Conservation (phyloP, 441 rosid species). For the Pelargonium cotyledonis region DNA sequence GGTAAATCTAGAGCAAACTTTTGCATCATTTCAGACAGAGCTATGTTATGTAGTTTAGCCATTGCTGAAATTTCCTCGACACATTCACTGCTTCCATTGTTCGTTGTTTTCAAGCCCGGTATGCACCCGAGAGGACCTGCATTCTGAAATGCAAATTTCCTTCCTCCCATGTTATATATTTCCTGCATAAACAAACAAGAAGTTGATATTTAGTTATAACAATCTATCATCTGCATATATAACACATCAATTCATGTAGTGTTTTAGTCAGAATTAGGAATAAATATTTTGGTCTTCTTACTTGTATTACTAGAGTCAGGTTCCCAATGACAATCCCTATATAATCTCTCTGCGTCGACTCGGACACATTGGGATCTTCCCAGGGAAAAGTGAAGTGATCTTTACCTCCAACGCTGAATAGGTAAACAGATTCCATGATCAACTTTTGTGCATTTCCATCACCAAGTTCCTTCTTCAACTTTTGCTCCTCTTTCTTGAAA, state of each 20-base stretch:
- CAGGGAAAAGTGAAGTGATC: conserved; percentile 23
- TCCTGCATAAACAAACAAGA: conserved; percentile 14
- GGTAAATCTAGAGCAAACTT: conserved; percentile 21
- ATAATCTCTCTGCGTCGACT: conserved; percentile 21
- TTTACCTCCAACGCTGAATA: conserved; percentile 35
- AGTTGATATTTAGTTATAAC: too few species aligned
- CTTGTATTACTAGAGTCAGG: conserved; percentile 29
- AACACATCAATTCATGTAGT: too few species aligned
- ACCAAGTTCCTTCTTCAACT: conserved; percentile 29
- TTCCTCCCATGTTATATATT: conserved; percentile 28
- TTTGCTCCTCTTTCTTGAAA: conserved; percentile 31
- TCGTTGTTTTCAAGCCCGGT: conserved; percentile 20
- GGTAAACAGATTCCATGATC: conserved; percentile 35
- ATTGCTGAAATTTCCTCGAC: conserved; percentile 15
- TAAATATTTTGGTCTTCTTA: conserved; percentile 11
- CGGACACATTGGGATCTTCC: conserved; percentile 22
- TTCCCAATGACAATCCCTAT: conserved; percentile 40
- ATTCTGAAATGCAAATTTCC: conserved; percentile 35
- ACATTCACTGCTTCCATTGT: conserved; percentile 24
- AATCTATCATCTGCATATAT: too few species aligned
- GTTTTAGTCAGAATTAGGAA: too few species aligned
- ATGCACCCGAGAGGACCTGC: conserved; percentile 26
- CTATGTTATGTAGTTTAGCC: conserved; percentile 26
- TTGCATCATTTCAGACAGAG: conserved; percentile 16
- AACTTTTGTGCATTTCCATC: conserved; percentile 22